Percentiles rank a stretch among this genome's conserved stretches.
Evolutionary conservation across 1,284 basidiomycete species (phyloP).

Genomic region (Cryptococcus sp.): DNA sequence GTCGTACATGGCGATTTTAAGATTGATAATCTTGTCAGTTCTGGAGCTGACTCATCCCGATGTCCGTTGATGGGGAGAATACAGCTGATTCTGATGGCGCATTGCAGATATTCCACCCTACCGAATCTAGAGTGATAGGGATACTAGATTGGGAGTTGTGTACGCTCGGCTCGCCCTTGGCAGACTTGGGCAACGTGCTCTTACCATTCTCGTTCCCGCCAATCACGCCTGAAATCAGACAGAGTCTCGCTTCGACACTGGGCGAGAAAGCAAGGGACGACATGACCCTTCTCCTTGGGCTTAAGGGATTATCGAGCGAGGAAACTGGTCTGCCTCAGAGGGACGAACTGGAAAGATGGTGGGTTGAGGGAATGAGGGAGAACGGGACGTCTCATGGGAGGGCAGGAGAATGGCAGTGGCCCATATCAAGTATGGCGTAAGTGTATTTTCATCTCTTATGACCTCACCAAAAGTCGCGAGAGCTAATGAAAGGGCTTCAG

Average conservation of each 20-base stretch:
- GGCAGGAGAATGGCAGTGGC: slow-evolving; percentile 36
- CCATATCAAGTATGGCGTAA: slow-evolving; percentile 45
- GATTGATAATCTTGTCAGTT: slow-evolving; percentile 74
- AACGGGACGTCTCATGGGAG: slow-evolving; percentile 29
- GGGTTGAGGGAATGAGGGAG: slow-evolving; percentile 49
- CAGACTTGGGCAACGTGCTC: slow-evolving; percentile 88
- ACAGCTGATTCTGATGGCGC: background rate
- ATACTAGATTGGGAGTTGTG: slow-evolving; percentile 97
- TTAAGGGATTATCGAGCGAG: slow-evolving; percentile 63
- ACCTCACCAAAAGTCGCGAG: background rate
- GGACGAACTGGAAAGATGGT: slow-evolving; percentile 65
- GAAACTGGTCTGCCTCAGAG: slow-evolving; percentile 64
- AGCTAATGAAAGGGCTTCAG: slow-evolving; percentile 17
- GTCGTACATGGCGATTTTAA: slow-evolving; percentile 94
- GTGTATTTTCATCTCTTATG: slow-evolving; percentile 51
- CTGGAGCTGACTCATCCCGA: background rate
- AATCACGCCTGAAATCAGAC: slow-evolving; percentile 22
- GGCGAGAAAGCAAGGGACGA: slow-evolving; percentile 31
- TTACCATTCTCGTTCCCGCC: slow-evolving; percentile 75
- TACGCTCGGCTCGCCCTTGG: slow-evolving; percentile 83
- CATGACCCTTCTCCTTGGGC: slow-evolving; percentile 53
- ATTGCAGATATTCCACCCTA: slow-evolving; percentile 76
- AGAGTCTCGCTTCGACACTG: background rate
- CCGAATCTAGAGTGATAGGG: slow-evolving; percentile 86
- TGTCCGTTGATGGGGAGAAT: background rate